Conservation (phyloP, 139 green algal genomes). For the Tetraselmis chui region DNA sequence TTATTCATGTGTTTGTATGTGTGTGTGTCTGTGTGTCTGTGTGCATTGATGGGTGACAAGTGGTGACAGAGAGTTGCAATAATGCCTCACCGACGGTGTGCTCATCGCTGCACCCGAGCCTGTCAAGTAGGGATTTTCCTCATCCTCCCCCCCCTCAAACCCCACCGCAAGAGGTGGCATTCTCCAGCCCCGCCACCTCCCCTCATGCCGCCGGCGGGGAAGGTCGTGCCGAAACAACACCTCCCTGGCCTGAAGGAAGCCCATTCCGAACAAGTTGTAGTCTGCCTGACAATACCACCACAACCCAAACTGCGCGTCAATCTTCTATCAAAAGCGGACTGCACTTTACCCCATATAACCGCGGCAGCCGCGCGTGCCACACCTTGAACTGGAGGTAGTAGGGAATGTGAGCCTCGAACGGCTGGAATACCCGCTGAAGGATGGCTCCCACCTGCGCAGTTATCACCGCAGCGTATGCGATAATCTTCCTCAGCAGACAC, state of each 20-base stretch:
- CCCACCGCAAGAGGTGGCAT: not conserved
- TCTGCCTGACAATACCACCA: constrained; percentile 58
- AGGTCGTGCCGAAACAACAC: constrained; percentile 48
- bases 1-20: too few relatives aligned
- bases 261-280: constrained; percentile 90
- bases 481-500: not conserved
- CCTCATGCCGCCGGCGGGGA: not conserved
- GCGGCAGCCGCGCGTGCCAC: too few relatives aligned
- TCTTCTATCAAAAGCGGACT: not conserved
- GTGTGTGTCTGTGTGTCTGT: too few relatives aligned
- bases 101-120: not conserved
- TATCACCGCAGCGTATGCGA: not conserved
- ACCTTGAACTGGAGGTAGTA: constrained; percentile 93
- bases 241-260: constrained; percentile 43
- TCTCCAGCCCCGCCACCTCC: not conserved
- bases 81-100: not conserved
- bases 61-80: too few relatives aligned
- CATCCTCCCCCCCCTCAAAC: not conserved
- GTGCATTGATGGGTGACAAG: too few relatives aligned
- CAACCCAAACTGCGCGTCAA: not conserved
- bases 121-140: too few relatives aligned
- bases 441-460: constrained; percentile 54
- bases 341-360: too few relatives aligned
- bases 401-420: constrained; percentile 86
- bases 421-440: constrained; percentile 65